A percentile compares a stretch with the other conserved stretches of the same genome.
Conservation (phyloP, 768 basidiomycete species). For the Serpula lacrymans region DNA sequence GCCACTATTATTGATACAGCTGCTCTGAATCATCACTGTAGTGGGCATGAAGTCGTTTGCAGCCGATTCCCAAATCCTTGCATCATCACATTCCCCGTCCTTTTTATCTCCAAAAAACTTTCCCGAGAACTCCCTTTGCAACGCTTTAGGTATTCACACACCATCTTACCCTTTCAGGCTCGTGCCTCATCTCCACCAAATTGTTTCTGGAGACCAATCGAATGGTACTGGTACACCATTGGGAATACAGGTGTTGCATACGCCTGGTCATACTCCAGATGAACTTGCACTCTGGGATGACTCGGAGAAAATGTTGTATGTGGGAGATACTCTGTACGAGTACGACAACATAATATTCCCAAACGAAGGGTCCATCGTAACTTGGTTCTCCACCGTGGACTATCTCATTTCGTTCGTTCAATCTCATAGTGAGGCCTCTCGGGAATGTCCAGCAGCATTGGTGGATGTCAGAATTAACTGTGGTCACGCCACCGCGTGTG, state of each 20-base stretch:
- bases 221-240: slow-evolving; percentile 19
- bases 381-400: slow-evolving; percentile 46
- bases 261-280: slow-evolving; percentile 59
- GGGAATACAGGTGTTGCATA: slow-evolving; percentile 46
- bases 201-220: slow-evolving; percentile 19
- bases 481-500: slow-evolving; percentile 45
- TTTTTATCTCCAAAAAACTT: slow-evolving; percentile 42
- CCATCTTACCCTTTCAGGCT: slow-evolving; percentile 46
- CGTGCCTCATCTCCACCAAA: slow-evolving; percentile 37
- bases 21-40: slow-evolving; percentile 13
- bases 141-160: slow-evolving; percentile 33
- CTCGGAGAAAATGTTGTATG: slow-evolving; percentile 49
- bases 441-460: slow-evolving; percentile 1
- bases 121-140: slow-evolving; percentile 45
- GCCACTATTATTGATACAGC: neutral
- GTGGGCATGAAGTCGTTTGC: slow-evolving; percentile 52
- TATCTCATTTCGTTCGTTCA: slow-evolving; percentile 40
- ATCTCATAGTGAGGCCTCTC: slow-evolving; percentile 15
- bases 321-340: slow-evolving; percentile 58
- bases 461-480: slow-evolving; percentile 41
- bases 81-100: slow-evolving; percentile 42
- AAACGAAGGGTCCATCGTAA: slow-evolving; percentile 46
- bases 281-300: slow-evolving; percentile 52
- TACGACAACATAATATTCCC: slow-evolving; percentile 54
- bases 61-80: slow-evolving; percentile 43